Evolutionary conservation across 768 basidiomycete species (phyloP).

Genomic region (Phaeotremella skinneri): DNA sequence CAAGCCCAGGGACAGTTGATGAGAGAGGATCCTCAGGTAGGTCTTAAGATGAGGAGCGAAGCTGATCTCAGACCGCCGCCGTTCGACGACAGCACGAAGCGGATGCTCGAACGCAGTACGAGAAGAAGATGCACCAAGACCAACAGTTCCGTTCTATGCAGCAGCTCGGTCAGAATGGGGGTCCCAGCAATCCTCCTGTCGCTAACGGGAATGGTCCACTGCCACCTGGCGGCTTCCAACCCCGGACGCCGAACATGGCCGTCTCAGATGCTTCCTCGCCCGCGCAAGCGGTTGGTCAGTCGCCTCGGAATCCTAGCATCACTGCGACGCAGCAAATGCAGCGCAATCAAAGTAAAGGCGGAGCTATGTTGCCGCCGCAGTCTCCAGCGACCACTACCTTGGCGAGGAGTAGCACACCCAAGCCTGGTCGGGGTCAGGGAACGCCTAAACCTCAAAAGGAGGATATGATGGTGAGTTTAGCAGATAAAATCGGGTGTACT

Average conservation of each 20-base stretch:
- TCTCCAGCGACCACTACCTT: slow-evolving; percentile 28
- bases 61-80: slow-evolving; percentile 15
- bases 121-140: slow-evolving; percentile 36
- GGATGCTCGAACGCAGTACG: slow-evolving; percentile 28
- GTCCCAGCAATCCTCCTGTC: not conserved
- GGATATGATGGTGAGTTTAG: slow-evolving; percentile 21
- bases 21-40: slow-evolving; percentile 18
- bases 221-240: slow-evolving; percentile 19
- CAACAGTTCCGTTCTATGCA: slow-evolving; percentile 28
- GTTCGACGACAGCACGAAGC: slow-evolving; percentile 25
- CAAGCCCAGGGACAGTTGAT: slow-evolving; percentile 1
- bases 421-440: slow-evolving; percentile 13
- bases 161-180: slow-evolving; percentile 2
- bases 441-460: slow-evolving; percentile 37
- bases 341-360: slow-evolving; percentile 37
- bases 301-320: slow-evolving; percentile 27
- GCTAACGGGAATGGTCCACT: slow-evolving; percentile 11
- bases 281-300: slow-evolving; percentile 20
- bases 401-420: slow-evolving; percentile 20
- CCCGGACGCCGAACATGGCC: slow-evolving; percentile 38
- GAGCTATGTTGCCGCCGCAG: slow-evolving; percentile 46
- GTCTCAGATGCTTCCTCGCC: slow-evolving; percentile 32
- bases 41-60: slow-evolving; percentile 6
- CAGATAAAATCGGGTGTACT: not conserved
- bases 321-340: slow-evolving; percentile 23